These are phyloP conservation scores for Strobilomyces echinocephalus DNA, from an alignment of 768 basidiomycete genomes.

Conservation along the genomic window DNA sequence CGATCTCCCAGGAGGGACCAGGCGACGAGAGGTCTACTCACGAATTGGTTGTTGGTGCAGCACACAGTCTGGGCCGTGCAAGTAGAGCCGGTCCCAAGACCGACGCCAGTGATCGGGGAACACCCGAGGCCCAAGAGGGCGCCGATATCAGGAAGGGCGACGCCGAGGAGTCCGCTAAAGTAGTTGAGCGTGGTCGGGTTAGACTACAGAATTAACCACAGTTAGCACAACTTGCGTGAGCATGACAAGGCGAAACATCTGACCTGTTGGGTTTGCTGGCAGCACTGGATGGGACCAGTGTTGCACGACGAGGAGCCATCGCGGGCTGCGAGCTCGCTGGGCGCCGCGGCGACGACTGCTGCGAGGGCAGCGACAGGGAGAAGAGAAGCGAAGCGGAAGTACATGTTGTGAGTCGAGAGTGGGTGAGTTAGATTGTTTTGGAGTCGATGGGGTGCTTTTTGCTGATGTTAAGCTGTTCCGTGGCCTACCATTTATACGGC, in stretches of 20 bases:
- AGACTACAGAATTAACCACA: neutral
- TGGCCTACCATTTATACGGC: constrained; percentile 6
- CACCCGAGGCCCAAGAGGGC: constrained; percentile 5
- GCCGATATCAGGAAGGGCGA: neutral
- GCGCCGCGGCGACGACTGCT: constrained; percentile 5
- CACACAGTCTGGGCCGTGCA: neutral
- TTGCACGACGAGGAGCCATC: constrained; percentile 1
- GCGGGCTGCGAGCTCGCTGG: constrained; percentile 1
- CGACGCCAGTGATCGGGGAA: neutral
- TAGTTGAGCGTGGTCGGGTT: neutral
- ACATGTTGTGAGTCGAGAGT: constrained; percentile 5
- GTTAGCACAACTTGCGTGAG: no score
- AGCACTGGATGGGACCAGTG: constrained; percentile 13
- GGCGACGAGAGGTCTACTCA: neutral
- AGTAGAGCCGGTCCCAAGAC: neutral
- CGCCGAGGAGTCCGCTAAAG: neutral
- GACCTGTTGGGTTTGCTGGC: neutral
- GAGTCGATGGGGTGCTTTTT: neutral
- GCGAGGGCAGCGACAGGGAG: constrained; percentile 10
- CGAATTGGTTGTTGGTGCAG: neutral
- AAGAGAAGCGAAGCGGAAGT: neutral
- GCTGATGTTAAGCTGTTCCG: neutral
- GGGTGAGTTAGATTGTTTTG: neutral
- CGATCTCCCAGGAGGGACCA: neutral
- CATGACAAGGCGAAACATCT: neutral